Evolutionary conservation across 208 protist genomes (phyloP).

Genomic region (Acanthamoeba quina): DNA sequence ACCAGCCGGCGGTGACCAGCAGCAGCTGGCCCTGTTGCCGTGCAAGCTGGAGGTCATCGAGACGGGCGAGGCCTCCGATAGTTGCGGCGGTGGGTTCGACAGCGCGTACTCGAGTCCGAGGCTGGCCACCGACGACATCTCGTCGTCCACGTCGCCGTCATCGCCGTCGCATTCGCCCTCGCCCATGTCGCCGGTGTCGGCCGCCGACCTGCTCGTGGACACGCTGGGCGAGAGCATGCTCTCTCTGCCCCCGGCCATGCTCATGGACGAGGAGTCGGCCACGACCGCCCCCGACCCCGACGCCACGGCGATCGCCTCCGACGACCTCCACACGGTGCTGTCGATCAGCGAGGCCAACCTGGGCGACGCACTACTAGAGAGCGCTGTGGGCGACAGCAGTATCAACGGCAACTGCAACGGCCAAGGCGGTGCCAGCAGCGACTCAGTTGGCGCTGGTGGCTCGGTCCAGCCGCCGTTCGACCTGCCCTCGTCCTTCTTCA

Average conservation of each 20-base stretch:
- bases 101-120: background rate
- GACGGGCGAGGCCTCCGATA: too few relatives aligned
- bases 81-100: background rate
- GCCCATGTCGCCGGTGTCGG: background rate
- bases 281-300: background rate
- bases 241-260: background rate
- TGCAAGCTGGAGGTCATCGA: background rate
- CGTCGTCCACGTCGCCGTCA: background rate
- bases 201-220: background rate
- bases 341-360: background rate
- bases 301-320: too few relatives aligned
- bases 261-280: slow-evolving; percentile 55
- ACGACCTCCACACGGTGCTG: too few relatives aligned
- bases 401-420: background rate
- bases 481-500: slow-evolving; percentile 13
- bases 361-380: background rate
- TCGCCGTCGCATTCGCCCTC: background rate
- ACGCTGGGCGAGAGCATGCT: background rate
- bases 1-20: background rate
- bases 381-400: background rate
- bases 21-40: background rate
- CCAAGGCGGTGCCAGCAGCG: background rate
- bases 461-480: background rate
- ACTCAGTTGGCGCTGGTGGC: background rate
- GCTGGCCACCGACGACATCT: background rate